These are phyloP conservation scores for Nakaseomyces kungkrabaensis DNA, from an alignment of 1,139 yeast species.

Conservation along the genomic window DNA sequence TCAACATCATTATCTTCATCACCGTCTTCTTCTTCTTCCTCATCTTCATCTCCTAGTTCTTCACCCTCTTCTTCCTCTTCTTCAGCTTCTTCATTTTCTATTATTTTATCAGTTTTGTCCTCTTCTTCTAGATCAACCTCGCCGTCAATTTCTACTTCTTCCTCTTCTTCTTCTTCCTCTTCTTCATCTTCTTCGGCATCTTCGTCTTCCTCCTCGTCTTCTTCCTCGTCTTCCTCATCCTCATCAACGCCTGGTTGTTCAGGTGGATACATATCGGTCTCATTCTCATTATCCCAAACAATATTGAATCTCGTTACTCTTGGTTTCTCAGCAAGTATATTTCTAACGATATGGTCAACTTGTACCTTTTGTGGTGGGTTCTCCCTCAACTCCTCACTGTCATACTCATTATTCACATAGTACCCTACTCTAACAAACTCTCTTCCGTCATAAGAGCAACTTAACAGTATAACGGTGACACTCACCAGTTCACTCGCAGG, in stretches of 20 bases:
- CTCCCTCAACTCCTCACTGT: constrained; percentile 81
- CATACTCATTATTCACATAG: constrained; percentile 94
- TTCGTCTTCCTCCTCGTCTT: constrained; percentile 45
- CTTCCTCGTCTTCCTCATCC: constrained; percentile 50
- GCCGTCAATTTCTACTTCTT: constrained; percentile 32
- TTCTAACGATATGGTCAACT: constrained; percentile 88
- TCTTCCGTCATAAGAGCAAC: constrained; percentile 86
- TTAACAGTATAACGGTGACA: constrained; percentile 83
- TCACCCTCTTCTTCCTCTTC: constrained; percentile 25
- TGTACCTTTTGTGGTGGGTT: constrained; percentile 89
- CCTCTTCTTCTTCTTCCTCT: constrained; percentile 34
- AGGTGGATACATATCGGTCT: constrained; percentile 62
- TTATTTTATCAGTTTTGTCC: constrained; percentile 25
- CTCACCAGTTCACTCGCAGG: constrained; percentile 93
- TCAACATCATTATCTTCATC: constrained; percentile 13
- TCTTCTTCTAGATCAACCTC: constrained; percentile 31
- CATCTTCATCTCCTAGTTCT: constrained; percentile 13
- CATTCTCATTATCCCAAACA: constrained; percentile 75
- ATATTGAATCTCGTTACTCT: constrained; percentile 93
- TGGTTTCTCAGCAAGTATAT: constrained; percentile 93
- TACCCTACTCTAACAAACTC: constrained; percentile 97
- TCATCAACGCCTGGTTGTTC: constrained; percentile 55
- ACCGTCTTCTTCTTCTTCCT: constrained; percentile 9
- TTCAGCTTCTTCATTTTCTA: constrained; percentile 26
- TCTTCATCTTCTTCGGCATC: constrained; percentile 44